A percentile compares a stretch with the other conserved stretches of the same genome.
Evolutionary conservation across 2,329 filamentous ascomycete genomes (phyloP).

Genomic region (Xylariaceae sp.): DNA sequence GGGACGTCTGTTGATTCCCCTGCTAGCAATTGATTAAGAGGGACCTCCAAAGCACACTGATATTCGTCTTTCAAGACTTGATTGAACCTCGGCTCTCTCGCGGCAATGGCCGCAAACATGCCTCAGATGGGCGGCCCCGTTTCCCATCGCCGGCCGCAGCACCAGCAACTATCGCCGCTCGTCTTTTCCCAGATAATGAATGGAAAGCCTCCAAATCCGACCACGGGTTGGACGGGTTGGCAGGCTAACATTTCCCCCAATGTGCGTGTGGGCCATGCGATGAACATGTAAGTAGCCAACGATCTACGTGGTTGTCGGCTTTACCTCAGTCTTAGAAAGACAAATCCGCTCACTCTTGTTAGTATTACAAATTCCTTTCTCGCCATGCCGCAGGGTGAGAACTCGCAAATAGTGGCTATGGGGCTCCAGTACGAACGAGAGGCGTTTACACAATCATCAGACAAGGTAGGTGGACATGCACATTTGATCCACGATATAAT

Average conservation of each 20-base stretch:
- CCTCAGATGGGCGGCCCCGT: slow-evolving; percentile 60
- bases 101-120: slow-evolving; percentile 68
- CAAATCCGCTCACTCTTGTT: slow-evolving; percentile 15
- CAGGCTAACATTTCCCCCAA: slow-evolving; percentile 41
- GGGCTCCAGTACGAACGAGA: slow-evolving; percentile 58
- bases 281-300: slow-evolving; percentile 46
- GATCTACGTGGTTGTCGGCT: neutral
- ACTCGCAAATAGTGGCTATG: slow-evolving; percentile 49
- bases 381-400: slow-evolving; percentile 51
- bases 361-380: slow-evolving; percentile 61
- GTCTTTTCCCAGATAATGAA: slow-evolving; percentile 47
- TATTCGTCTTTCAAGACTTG: slow-evolving; percentile 17
- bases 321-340: neutral
- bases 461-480: slow-evolving; percentile 51
- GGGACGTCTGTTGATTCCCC: neutral
- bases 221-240: slow-evolving; percentile 43
- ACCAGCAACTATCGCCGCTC: slow-evolving; percentile 49
- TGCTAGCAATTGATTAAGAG: neutral
- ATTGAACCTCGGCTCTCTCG: slow-evolving; percentile 34
- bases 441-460: slow-evolving; percentile 52
- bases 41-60: neutral
- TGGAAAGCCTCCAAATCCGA: slow-evolving; percentile 31
- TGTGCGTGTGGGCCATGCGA: slow-evolving; percentile 44
- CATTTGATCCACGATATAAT: neutral
- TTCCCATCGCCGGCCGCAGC: slow-evolving; percentile 50